Evolutionary conservation across 345 rosid genomes (phyloP), one percentile per base, ranked within the genome.

Genomic region (Salix koriyanagi): DNA sequence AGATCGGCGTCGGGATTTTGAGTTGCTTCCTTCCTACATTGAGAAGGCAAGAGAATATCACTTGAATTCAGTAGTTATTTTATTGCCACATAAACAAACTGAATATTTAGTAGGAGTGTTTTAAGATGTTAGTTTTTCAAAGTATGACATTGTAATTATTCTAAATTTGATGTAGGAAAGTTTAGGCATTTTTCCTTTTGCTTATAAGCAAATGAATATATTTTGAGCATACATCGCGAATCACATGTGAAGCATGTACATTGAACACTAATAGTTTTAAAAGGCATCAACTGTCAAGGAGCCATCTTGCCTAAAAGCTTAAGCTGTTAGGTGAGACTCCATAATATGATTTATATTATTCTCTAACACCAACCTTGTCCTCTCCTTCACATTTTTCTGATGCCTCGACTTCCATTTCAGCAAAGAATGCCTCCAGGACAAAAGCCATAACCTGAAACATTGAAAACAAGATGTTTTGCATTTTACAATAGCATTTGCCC

Each of bases 371-470:
- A 82, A 92, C 95, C 97, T 90, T 41, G 67, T 80, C 79, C 66
- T 85, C 80, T 46, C 80, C 94, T 81, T 80, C 89, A 16, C 83
- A 70, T 66, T 81, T 79, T 67, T 87, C 92, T 62, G 93, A 86
- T 71, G 83, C 70, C 73, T 96, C 95, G 19, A 93, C 88, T 72
- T 96, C 98, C 90, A 96, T 85, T 84, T 96, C 98, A 65, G 99
- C 78, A 72, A 92, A 96, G 91, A 96, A 96, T 42, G 97, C 99
- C 82, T 96, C 99, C 95, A 96, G 88, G 82, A 96, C 96, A 88
- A 96, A 96, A 68, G 99, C 98, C 30, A 93, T 86, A 74, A 96
- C 89, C 99, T 96, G 90, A 82, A 80, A 75, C 79, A 82, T 48
- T 28, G 46, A 32, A 54, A 69, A 75, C 58, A 56, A 70, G 66